These are phyloP conservation scores for Cyberlindnera bimundalis DNA, from an alignment of 805 yeast genomes.

Conservation along the genomic window DNA sequence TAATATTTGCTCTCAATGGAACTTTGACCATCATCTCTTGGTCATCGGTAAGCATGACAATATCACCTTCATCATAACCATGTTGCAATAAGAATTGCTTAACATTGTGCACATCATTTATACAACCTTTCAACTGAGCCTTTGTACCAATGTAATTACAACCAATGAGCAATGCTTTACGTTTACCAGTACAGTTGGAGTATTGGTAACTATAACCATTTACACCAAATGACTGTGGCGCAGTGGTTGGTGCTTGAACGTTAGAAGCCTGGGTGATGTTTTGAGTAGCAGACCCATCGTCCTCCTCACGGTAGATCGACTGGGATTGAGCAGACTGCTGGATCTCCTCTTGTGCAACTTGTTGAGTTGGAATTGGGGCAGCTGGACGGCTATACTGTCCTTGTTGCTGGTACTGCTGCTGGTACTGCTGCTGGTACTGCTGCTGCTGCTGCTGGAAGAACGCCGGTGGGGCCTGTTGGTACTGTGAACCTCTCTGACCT, in stretches of 20 bases:
- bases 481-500: neutral
- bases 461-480: conserved; percentile 9
- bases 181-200: conserved; percentile 66
- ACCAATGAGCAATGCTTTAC: conserved; percentile 75
- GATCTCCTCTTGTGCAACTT: conserved; percentile 11
- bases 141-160: conserved; percentile 69
- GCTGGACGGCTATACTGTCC: conserved; percentile 12
- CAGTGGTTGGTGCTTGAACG: conserved; percentile 15
- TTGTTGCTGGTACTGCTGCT: neutral
- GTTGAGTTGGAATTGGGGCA: conserved; percentile 15
- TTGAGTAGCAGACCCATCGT: conserved; percentile 3
- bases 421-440: conserved; percentile 3
- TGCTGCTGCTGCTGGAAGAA: conserved; percentile 6
- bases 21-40: conserved; percentile 43
- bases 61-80: conserved; percentile 52
- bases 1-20: conserved; percentile 68
- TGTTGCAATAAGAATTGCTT: conserved; percentile 36
- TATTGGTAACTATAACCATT: conserved; percentile 42
- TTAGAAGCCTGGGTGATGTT: conserved; percentile 3
- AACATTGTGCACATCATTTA: conserved; percentile 66
- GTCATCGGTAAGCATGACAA: conserved; percentile 60
- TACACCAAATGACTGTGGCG: conserved; percentile 13
- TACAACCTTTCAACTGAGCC: conserved; percentile 69
- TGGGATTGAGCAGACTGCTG: conserved; percentile 20
- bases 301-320: conserved; percentile 10